Base-by-base conservation (phyloP, 192 early-diverging fungal species). In the Rhizophagus sp. region DNA sequence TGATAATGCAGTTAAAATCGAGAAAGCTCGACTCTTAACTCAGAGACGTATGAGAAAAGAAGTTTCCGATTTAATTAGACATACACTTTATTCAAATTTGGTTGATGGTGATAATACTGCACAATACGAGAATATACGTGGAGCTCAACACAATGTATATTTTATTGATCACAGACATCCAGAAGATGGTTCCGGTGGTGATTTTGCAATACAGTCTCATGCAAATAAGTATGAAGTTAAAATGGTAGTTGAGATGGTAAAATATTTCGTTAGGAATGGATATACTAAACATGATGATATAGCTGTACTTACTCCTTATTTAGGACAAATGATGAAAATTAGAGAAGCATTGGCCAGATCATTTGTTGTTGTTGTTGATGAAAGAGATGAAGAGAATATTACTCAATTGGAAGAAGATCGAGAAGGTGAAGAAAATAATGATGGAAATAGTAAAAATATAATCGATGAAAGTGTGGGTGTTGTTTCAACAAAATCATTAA, bases 21-120 rank as follows among this genome's bases (percentile, higher is more conserved):
- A 61, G 41, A 65, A 39, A 49, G n/a, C 75, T 1, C 75, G 65
- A 77, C 17, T 77, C 2, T 19, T 17, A 13, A 77, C 75, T 22
- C 89, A 88, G 15, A 66, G 89, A 39, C 87, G 89, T 27, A 90
- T 90, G 89, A 81, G 87, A 39, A 86, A 85, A 2, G 83, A 86
- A 52, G 87, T 90, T 25, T 83, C 86, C 22, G 84, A 82, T 27
- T 25, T 90, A 27, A 86, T 90, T 64, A 57, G 85, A 22, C 62
- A 82, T 10, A 82, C 89, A 1, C 81, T 90, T 6, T 90, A 90
- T 64, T 80, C 83, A 2, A 17, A 81, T 6, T 80, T 90, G 0
- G 79, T 81, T 17, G 89, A 90, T 65, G 83, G 85, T 15, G 72
- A 72, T 1, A 39, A 50, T 8, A 86, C 86, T 0, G 13, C 12